Evolutionary conservation across 768 basidiomycete genomes (phyloP).

Genomic region (Podaxis sp.): DNA sequence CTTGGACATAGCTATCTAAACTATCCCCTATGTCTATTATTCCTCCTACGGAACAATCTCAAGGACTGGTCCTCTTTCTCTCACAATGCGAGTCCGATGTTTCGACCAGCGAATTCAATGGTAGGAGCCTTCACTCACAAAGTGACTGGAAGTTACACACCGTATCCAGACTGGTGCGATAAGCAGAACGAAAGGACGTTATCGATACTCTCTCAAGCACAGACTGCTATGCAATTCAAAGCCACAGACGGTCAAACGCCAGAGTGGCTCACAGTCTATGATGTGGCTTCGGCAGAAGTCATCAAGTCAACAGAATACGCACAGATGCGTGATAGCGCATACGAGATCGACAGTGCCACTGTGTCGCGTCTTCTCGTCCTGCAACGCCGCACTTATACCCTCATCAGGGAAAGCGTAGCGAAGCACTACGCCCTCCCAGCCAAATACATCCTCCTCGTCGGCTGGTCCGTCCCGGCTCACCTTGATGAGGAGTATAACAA

Average conservation of each 20-base stretch:
- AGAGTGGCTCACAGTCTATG: constrained; percentile 29
- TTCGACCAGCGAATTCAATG: constrained; percentile 31
- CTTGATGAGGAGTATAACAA: constrained; percentile 25
- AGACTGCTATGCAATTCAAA: constrained; percentile 31
- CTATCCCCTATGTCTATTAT: background rate
- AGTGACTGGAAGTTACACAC: background rate
- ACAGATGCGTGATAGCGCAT: constrained; percentile 23
- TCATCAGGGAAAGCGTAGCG: constrained; percentile 21
- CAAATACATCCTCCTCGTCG: constrained; percentile 25
- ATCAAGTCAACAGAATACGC: constrained; percentile 22
- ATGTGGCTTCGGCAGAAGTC: constrained; percentile 26
- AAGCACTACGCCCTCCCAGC: constrained; percentile 19
- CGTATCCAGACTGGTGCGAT: constrained; percentile 34
- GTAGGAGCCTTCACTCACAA: constrained; percentile 16
- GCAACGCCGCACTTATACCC: constrained; percentile 27
- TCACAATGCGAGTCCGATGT: constrained; percentile 29
- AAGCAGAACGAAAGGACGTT: constrained; percentile 33
- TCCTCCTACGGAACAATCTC: background rate
- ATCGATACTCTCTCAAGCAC: constrained; percentile 30
- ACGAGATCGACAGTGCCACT: constrained; percentile 28
- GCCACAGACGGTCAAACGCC: constrained; percentile 27
- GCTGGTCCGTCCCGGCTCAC: constrained; percentile 22
- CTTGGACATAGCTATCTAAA: background rate
- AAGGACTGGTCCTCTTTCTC: constrained; percentile 32
- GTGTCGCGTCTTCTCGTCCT: constrained; percentile 23